Conservation (phyloP, 2,329 filamentous ascomycete species). For the Tricladium varicosporioides region DNA sequence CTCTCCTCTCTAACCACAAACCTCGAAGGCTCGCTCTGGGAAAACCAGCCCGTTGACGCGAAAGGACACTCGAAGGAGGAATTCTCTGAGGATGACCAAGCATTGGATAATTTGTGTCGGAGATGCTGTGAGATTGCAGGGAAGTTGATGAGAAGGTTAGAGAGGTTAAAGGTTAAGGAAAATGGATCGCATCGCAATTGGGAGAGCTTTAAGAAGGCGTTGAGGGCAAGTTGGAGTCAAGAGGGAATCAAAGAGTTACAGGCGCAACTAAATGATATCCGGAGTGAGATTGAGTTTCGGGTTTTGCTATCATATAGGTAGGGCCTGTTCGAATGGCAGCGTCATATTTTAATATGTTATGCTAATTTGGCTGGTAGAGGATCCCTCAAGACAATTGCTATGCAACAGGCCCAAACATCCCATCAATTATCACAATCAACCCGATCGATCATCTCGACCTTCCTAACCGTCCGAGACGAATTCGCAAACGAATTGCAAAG, state of each 20-base stretch:
- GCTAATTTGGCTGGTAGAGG: not conserved
- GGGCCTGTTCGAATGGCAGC: too few species aligned
- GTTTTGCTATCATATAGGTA: slow-evolving; percentile 5
- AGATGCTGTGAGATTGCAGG: slow-evolving; percentile 1
- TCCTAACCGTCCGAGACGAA: slow-evolving; percentile 5
- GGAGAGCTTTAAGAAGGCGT: slow-evolving; percentile 7
- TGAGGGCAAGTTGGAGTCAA: slow-evolving; percentile 4
- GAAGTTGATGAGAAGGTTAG: not conserved
- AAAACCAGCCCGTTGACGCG: not conserved
- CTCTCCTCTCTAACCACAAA: not conserved
- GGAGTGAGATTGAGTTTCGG: slow-evolving; percentile 7
- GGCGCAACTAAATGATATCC: not conserved
- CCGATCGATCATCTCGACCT: not conserved
- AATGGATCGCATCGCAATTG: slow-evolving; percentile 4
- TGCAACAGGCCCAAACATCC: not conserved
- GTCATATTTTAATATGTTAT: not conserved
- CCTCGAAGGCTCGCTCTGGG: not conserved
- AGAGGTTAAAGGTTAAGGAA: slow-evolving; percentile 4
- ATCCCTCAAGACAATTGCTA: slow-evolving; percentile 2
- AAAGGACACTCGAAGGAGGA: not conserved
- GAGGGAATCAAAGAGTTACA: slow-evolving; percentile 3
- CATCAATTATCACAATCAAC: slow-evolving; percentile 5
- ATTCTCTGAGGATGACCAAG: not conserved
- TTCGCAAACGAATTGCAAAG: slow-evolving; percentile 4
- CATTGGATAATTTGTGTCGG: not conserved